These are phyloP conservation scores for Papiliotrema flavescens DNA, from an alignment of 1,284 basidiomycete species.

Conservation along the genomic window DNA sequence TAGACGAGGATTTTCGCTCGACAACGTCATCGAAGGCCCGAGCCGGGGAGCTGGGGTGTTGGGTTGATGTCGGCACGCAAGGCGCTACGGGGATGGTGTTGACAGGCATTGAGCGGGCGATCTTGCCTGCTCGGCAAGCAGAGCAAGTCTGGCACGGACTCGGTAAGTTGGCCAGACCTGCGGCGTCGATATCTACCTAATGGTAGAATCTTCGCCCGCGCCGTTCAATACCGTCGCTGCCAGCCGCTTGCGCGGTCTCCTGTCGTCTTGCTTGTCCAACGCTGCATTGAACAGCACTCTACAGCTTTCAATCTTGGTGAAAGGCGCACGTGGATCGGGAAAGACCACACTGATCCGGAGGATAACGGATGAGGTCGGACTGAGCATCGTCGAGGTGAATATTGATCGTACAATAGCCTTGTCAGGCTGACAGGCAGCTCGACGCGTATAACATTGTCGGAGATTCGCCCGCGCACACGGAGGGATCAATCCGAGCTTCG, in stretches of 20 bases:
- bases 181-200: background rate
- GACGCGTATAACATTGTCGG: conserved; percentile 82
- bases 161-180: conserved; percentile 17
- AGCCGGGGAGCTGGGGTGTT: conserved; percentile 74
- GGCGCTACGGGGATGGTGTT: conserved; percentile 54
- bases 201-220: conserved; percentile 13
- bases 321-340: conserved; percentile 54
- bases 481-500: conserved; percentile 68
- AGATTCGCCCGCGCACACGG: conserved; percentile 75
- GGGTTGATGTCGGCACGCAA: conserved; percentile 68
- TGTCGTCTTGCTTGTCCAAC: conserved; percentile 24
- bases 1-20: conserved; percentile 50
- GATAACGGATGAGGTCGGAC: conserved; percentile 35
- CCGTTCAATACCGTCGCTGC: conserved; percentile 22
- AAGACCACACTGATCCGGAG: conserved; percentile 49
- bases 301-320: conserved; percentile 50
- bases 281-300: conserved; percentile 19
- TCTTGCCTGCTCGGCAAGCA: conserved; percentile 17
- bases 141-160: conserved; percentile 34
- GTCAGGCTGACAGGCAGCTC: conserved; percentile 54
- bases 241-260: conserved; percentile 31
- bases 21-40: conserved; percentile 45
- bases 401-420: background rate
- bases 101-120: conserved; percentile 53
- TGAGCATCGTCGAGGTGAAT: conserved; percentile 75